A percentile compares a stretch with the other conserved stretches of the same genome.
These are phyloP conservation scores for Wickerhamiella infanticola DNA, from an alignment of 1,139 yeast species.

Conservation along the genomic window DNA sequence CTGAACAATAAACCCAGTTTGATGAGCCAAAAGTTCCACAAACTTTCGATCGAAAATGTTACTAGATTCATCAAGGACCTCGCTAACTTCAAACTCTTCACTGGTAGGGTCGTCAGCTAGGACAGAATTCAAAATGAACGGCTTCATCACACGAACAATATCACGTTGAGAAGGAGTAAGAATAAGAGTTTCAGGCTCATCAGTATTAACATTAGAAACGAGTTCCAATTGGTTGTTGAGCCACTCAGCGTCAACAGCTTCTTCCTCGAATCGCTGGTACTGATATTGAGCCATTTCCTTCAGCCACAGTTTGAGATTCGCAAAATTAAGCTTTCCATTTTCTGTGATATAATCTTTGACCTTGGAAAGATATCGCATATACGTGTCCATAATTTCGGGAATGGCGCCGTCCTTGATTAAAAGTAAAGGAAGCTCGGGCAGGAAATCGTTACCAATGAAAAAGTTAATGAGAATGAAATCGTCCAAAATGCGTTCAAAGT, in stretches of 20 bases:
- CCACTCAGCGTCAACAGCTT: conserved; percentile 76
- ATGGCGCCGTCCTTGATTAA: conserved; percentile 92
- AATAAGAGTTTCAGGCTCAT: conserved; percentile 37
- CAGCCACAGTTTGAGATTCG: conserved; percentile 60
- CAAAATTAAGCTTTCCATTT: conserved; percentile 62
- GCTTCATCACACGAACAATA: conserved; percentile 14
- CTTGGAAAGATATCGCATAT: conserved; percentile 60
- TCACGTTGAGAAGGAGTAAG: conserved; percentile 55
- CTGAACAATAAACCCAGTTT: conserved; percentile 36
- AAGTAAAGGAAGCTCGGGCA: conserved; percentile 92
- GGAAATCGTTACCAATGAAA: conserved; percentile 94
- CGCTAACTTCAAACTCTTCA: conserved; percentile 1
- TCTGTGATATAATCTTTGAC: conserved; percentile 79
- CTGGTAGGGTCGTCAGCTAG: conserved; percentile 3
- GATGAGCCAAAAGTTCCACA: conserved; percentile 12
- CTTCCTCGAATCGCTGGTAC: conserved; percentile 35
- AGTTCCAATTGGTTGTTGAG: conserved; percentile 71
- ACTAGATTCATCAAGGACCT: conserved; percentile 1
- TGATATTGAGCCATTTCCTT: conserved; percentile 74
- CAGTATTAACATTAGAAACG: conserved; percentile 48
- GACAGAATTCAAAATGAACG: conserved; percentile 8
- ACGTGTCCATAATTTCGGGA: conserved; percentile 74
- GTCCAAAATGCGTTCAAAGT: conserved; percentile 80
- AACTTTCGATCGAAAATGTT: conserved; percentile 7
- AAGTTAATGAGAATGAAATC: conserved; percentile 86